Percentiles rank a stretch among this genome's conserved stretches.
phyloP scores from a whole-genome alignment of 176 grass and related monocot species.

The Avena atlantica region DNA sequence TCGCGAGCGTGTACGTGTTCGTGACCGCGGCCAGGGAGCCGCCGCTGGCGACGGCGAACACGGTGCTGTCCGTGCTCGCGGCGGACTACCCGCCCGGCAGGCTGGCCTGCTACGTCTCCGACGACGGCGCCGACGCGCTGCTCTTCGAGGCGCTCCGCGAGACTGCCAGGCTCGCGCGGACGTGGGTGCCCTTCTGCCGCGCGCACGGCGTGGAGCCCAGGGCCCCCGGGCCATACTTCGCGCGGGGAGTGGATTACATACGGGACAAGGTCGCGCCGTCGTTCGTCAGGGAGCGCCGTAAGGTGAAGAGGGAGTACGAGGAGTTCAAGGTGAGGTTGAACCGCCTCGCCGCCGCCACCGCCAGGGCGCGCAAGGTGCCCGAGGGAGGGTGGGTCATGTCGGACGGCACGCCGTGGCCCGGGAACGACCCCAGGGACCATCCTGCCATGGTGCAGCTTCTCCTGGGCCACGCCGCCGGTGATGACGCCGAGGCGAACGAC shows the following conservation, averaged over 20 bases:
- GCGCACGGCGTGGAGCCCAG: slow-evolving; percentile 56
- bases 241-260: slow-evolving; percentile 58
- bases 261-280: slow-evolving; percentile 44
- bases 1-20: slow-evolving; percentile 54
- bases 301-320: slow-evolving; percentile 76
- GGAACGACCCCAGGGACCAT: slow-evolving; percentile 72
- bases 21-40: slow-evolving; percentile 45
- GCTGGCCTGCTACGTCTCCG: slow-evolving; percentile 63
- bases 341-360: slow-evolving; percentile 44
- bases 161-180: slow-evolving; percentile 44
- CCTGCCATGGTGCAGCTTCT: slow-evolving; percentile 72
- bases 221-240: slow-evolving; percentile 64
- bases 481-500: slow-evolving; percentile 41
- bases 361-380: slow-evolving; percentile 62
- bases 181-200: slow-evolving; percentile 66
- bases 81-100: slow-evolving; percentile 52
- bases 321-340: slow-evolving; percentile 71
- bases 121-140: slow-evolving; percentile 62
- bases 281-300: slow-evolving; percentile 66
- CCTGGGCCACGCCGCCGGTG: slow-evolving; percentile 14
- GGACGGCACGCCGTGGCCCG: slow-evolving; percentile 75
- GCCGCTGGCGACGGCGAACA: slow-evolving; percentile 55
- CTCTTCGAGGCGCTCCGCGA: slow-evolving; percentile 54
- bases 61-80: slow-evolving; percentile 67
- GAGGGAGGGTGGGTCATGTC: slow-evolving; percentile 80